phyloP scores from a whole-genome alignment of 768 basidiomycete genomes.

The Tylopilus plumbeoviolaceoides region DNA sequence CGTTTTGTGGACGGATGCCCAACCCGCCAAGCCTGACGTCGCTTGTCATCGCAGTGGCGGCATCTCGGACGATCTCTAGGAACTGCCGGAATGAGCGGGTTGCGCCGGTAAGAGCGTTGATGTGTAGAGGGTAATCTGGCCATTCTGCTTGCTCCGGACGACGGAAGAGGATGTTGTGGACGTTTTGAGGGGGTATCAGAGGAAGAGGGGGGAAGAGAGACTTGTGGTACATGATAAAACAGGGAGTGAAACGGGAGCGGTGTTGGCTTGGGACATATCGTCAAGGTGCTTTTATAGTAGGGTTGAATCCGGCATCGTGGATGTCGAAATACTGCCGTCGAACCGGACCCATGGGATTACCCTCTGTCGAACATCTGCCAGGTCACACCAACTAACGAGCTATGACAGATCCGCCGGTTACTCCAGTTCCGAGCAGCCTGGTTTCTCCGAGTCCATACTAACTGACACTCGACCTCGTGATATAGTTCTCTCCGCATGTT shows the following conservation, averaged over 20 bases:
- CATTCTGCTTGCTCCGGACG: conserved; percentile 52
- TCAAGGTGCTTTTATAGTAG: conserved; percentile 3
- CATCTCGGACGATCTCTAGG: conserved; percentile 45
- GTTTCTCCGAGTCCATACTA: not conserved
- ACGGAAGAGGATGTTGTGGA: conserved; percentile 50
- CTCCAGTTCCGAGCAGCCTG: not conserved
- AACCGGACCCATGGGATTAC: not conserved
- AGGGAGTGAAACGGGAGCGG: not conserved
- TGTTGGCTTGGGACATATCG: not conserved
- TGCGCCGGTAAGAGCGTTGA: conserved; percentile 52
- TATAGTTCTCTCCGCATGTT: not conserved
- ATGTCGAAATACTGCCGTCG: not conserved
- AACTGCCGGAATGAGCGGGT: conserved; percentile 47
- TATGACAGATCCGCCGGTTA: not conserved
- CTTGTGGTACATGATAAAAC: conserved; percentile 46
- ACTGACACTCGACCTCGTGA: not conserved
- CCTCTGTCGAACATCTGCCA: too few species aligned
- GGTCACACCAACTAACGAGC: not conserved
- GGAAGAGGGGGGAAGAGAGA: conserved; percentile 57
- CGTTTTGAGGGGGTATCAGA: conserved; percentile 45
- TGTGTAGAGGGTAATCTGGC: conserved; percentile 52
- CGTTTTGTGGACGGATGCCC: conserved; percentile 42
- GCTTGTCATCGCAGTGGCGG: conserved; percentile 54
- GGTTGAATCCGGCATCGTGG: conserved; percentile 1
- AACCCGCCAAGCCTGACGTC: conserved; percentile 50